Conservation (phyloP, 208 protist genomes). For the Acanthamoeba lenticulata region DNA sequence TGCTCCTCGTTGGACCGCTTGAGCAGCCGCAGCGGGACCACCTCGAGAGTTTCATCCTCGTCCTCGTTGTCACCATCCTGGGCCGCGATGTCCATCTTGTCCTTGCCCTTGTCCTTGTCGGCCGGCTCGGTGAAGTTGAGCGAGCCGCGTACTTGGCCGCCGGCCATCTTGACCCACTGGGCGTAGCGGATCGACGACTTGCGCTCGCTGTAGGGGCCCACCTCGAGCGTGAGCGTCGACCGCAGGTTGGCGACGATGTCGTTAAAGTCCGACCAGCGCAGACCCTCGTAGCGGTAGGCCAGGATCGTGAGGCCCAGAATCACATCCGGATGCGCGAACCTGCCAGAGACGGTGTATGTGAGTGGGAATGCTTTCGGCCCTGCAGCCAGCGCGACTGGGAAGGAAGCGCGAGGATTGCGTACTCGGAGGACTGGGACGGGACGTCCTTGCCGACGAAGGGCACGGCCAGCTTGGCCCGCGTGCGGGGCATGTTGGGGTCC, state of each 20-base stretch:
- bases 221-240: slow-evolving; percentile 90
- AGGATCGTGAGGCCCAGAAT: slow-evolving; percentile 94
- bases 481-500: slow-evolving; percentile 88
- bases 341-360: not conserved
- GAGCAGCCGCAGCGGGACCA: slow-evolving; percentile 77
- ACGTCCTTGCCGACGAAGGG: slow-evolving; percentile 97
- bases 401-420: not conserved
- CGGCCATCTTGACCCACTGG: slow-evolving; percentile 87
- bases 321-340: slow-evolving; percentile 95
- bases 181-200: slow-evolving; percentile 89
- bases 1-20: slow-evolving; percentile 82
- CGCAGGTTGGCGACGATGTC: slow-evolving; percentile 90
- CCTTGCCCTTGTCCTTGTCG: slow-evolving; percentile 50
- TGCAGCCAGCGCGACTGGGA: not conserved
- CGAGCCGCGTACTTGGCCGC: slow-evolving; percentile 73
- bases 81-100: slow-evolving; percentile 56
- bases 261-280: slow-evolving; percentile 89
- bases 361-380: no score
- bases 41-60: slow-evolving; percentile 58
- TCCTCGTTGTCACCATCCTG: not conserved
- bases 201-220: slow-evolving; percentile 90
- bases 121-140: not conserved
- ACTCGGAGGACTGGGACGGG: slow-evolving; percentile 92
- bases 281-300: slow-evolving; percentile 93
- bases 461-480: slow-evolving; percentile 91